Evolutionary conservation across 148 eudicot species (phyloP), one percentile per base, ranked within the genome.

Genomic region (Persicaria maculosa): DNA sequence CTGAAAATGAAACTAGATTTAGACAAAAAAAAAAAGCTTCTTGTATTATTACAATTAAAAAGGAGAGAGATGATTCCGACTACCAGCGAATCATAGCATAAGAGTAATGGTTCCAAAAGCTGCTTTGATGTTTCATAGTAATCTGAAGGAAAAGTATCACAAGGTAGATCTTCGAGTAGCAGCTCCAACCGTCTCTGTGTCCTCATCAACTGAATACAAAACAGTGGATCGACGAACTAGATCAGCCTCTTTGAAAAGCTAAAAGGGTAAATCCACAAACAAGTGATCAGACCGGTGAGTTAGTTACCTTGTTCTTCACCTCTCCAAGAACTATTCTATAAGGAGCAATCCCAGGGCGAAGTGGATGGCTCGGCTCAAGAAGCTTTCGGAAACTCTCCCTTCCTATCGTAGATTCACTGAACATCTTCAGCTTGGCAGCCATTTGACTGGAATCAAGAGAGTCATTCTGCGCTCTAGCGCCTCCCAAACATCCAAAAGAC

Each of bases 71-170:
- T 0, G 8, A 15, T 55, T 47, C 47, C 36, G 57, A 1, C 61
- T 89, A 93, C 98, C 93, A 93, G 89, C 71, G 98, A 93, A 11
- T 93, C 97, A 53, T 93, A 83, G 86, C 98, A 93, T 47, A 93
- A 59, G 68, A 93, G 86, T 73, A 93, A 77, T 43, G 98, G 98
- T 74, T 86, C 88, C 82, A 93, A 79, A 72, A 93, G 91, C 78
- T 93, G 90, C 70, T 86, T 83, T 44, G 89, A 59, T 48, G 98
- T 87, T 79, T 89, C 93, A 77, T 89, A 93, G 76, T 82, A 85
- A 74, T 91, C 94, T 78, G 81, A 78, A 74, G 86, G 76, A 74
- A 85, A 91, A 55, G 84, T 72, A 68, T 93, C 97, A 83, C 93
- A 80, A 65, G 98, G 92, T 78, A 85, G 90, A 78, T 75, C 90